These are phyloP conservation scores for Bathelium albidoporum DNA, from an alignment of 495 filamentous ascomycete species.

Conservation along the genomic window DNA sequence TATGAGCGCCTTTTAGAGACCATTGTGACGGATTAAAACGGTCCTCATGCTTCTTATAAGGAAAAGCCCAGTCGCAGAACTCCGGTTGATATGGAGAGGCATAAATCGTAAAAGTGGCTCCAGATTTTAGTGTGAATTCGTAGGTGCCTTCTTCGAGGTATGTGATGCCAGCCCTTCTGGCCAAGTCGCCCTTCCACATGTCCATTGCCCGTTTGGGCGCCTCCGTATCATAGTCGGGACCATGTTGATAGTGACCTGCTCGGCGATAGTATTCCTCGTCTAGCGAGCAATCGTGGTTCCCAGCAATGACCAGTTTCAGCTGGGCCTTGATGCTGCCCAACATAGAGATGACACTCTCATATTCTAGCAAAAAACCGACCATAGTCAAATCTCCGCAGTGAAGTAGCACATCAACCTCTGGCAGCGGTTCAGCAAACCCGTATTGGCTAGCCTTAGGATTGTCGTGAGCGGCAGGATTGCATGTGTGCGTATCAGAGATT, in stretches of 20 bases:
- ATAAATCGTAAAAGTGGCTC: constrained; percentile 53
- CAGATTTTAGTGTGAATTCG: constrained; percentile 45
- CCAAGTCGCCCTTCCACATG: constrained; percentile 41
- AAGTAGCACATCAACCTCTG: constrained; percentile 52
- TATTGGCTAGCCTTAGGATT: constrained; percentile 1
- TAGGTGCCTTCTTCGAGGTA: constrained; percentile 60
- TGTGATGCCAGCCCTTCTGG: constrained; percentile 41
- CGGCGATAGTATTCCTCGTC: constrained; percentile 34
- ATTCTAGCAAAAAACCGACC: constrained; percentile 46
- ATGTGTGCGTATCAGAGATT: constrained; percentile 29
- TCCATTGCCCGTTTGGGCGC: constrained; percentile 18
- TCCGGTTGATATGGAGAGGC: constrained; percentile 60
- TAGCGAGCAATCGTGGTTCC: constrained; percentile 69
- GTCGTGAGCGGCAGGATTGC: neutral
- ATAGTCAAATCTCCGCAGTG: constrained; percentile 69
- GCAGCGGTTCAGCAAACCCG: constrained; percentile 28
- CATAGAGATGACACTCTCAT: constrained; percentile 41
- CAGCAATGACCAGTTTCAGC: constrained; percentile 69
- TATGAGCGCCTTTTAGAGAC: constrained; percentile 15
- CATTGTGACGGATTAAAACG: constrained; percentile 40
- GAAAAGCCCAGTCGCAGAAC: constrained; percentile 51
- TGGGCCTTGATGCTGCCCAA: constrained; percentile 48
- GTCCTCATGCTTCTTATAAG: constrained; percentile 44
- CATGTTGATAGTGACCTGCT: constrained; percentile 8
- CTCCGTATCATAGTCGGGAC: constrained; percentile 9